These are phyloP conservation scores for Echinochloa phyllopogon DNA, from an alignment of 176 grass and related monocot species.

Conservation along the genomic window DNA sequence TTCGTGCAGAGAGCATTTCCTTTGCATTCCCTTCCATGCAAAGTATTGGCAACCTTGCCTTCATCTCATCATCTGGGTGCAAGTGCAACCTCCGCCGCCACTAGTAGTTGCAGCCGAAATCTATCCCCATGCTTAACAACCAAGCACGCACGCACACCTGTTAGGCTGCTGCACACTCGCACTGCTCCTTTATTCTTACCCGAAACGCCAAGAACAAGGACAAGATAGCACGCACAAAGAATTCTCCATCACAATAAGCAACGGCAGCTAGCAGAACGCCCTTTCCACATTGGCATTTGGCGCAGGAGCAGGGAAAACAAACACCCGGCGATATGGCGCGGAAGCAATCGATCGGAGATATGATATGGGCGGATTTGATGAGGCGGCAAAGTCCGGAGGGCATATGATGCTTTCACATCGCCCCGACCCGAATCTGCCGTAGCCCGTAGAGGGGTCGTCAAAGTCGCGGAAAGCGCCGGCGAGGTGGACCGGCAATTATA, in stretches of 20 bases:
- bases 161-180: neutral
- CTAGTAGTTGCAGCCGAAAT: neutral
- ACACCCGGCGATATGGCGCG: neutral
- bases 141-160: neutral
- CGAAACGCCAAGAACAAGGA: conserved; percentile 6
- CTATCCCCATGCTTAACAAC: neutral
- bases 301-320: neutral
- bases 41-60: neutral
- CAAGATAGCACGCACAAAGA: neutral
- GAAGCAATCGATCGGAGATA: conserved; percentile 15
- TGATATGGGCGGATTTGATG: conserved; percentile 33
- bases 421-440: conserved; percentile 2
- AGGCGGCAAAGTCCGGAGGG: conserved; percentile 17
- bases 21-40: neutral
- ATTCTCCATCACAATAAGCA: neutral
- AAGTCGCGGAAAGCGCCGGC: conserved; percentile 36
- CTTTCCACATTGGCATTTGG: neutral
- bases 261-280: neutral
- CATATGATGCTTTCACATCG: conserved; percentile 52
- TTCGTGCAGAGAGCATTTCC: neutral
- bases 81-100: neutral
- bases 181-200: neutral
- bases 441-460: conserved; percentile 16
- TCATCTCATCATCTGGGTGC: neutral
- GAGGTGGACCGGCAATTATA: conserved; percentile 37